A percentile compares a stretch with the other conserved stretches of the same genome.
These are phyloP conservation scores for Racocetra persica DNA, from an alignment of 371 early-diverging fungal species.

Conservation along the genomic window DNA sequence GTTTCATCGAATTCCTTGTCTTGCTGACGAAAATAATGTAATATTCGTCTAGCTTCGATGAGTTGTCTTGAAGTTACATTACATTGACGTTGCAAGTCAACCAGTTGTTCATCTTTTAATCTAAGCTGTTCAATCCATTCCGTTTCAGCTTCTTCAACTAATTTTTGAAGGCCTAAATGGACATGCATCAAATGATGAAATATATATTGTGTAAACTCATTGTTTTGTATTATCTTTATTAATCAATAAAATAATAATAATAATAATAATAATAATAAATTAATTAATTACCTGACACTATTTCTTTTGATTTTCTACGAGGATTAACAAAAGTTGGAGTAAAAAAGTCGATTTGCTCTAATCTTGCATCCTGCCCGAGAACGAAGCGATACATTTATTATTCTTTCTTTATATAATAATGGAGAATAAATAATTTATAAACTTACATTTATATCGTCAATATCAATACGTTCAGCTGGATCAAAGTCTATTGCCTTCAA, in stretches of 20 bases:
- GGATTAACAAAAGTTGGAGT: constrained; percentile 41
- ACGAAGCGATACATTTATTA: too few species aligned
- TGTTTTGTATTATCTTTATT: neutral
- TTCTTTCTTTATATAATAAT: neutral
- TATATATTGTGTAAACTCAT: neutral
- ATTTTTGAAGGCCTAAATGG: constrained; percentile 28
- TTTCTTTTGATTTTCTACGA: constrained; percentile 60
- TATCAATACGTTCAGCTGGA: constrained; percentile 38
- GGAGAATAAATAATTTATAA: neutral
- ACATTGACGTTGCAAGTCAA: neutral
- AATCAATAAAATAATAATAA: neutral
- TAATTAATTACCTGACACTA: constrained; percentile 60
- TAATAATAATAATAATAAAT: neutral
- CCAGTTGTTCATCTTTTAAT: constrained; percentile 19
- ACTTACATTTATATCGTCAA: constrained; percentile 1
- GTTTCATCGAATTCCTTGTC: constrained; percentile 35
- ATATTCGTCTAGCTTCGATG: neutral
- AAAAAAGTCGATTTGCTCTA: neutral
- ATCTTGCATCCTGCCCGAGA: too few species aligned
- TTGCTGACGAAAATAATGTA: constrained; percentile 25
- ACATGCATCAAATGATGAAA: neutral
- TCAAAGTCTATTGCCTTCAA: constrained; percentile 69
- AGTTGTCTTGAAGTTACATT: neutral
- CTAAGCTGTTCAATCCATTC: constrained; percentile 33
- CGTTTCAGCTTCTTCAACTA: constrained; percentile 39